Base-by-base conservation (phyloP, 345 rosid species). In the Eucalyptus tenuipes region DNA sequence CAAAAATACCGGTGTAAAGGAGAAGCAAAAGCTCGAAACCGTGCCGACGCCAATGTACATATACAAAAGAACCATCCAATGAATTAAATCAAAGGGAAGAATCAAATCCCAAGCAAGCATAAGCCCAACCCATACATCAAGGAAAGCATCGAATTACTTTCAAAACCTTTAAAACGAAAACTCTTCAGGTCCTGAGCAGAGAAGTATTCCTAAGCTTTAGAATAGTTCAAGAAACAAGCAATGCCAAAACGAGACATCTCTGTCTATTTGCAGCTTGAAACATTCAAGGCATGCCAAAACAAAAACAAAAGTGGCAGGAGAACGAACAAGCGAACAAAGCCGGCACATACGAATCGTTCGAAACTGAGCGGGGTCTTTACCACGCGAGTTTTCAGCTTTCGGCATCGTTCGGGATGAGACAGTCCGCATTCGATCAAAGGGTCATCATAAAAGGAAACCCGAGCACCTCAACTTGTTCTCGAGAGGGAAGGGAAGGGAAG, bases 341-440 rank as follows among this genome's bases (percentile, higher is more conserved):
- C 24, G 5, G 86, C 75, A 91, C 90, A 86, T 92, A 88, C 93
- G 55, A 89, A 92, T 88, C 53, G 47, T 53, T 88, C 59, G 91
- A 90, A 86, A 91, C 79, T 33, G 88, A 87, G 87, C 59, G 57
- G 64, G 68, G 53, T 88, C 8, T 87, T 92, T 92, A 94, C 96
- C 93, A 52, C 91, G 88, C 12, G 88, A 90, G 33, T 55, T 79
- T 84, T 91, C 94, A 29, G 86, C 87, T 50, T 44, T 92, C 8
- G 88, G 89, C 94, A 93, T 89, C 75, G 57, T 87, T 75, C 59
- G 40, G 29, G 33, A 53, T 49, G 13, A 45, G 87, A 87, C 40
- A 15, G 11, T 24, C 86, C 33, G 71, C 25, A 68, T 82, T 42
- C 47, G 7, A 75, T 75, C 82, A 75, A 37, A 75, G 24, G 75